These are phyloP conservation scores for Tremella yokohamensis DNA, from an alignment of 768 basidiomycete genomes.

Conservation along the genomic window DNA sequence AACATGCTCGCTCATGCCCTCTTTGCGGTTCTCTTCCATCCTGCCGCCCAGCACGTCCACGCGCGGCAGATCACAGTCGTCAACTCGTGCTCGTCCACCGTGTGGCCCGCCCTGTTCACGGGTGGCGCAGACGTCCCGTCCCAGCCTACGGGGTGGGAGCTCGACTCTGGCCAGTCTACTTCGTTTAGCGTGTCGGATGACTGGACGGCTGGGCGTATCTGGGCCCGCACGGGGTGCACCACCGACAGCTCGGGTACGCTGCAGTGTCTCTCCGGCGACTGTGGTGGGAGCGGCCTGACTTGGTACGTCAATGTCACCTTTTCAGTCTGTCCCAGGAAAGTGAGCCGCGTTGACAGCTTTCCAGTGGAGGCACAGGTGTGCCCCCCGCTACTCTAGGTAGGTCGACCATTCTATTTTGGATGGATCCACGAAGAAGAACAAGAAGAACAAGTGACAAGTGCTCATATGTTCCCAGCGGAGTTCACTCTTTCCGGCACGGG, in stretches of 20 bases:
- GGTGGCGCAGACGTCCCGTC: conserved; percentile 6
- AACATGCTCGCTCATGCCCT: neutral
- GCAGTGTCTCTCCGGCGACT: conserved; percentile 24
- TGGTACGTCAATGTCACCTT: conserved; percentile 23
- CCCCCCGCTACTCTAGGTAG: conserved; percentile 28
- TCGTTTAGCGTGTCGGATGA: conserved; percentile 17
- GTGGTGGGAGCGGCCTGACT: conserved; percentile 18
- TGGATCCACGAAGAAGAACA: too few species aligned
- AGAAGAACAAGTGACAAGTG: too few species aligned
- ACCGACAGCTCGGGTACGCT: conserved; percentile 14
- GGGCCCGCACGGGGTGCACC: conserved; percentile 31
- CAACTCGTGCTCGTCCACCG: conserved; percentile 22
- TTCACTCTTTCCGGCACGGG: conserved; percentile 24
- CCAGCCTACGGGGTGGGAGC: conserved; percentile 29
- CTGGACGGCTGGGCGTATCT: conserved; percentile 29
- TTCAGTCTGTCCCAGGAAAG: too few species aligned
- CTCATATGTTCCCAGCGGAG: too few species aligned
- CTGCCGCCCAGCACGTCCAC: neutral
- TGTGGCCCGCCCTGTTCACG: conserved; percentile 28
- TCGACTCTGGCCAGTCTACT: conserved; percentile 2
- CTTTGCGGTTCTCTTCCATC: neutral
- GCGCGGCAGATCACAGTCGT: conserved; percentile 25
- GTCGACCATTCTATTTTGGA: neutral
- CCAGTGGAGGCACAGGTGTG: conserved; percentile 11
- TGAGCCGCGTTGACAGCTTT: neutral